Evolutionary conservation across 1,284 basidiomycete species (phyloP).

Genomic region (Ustilago bromivora): DNA sequence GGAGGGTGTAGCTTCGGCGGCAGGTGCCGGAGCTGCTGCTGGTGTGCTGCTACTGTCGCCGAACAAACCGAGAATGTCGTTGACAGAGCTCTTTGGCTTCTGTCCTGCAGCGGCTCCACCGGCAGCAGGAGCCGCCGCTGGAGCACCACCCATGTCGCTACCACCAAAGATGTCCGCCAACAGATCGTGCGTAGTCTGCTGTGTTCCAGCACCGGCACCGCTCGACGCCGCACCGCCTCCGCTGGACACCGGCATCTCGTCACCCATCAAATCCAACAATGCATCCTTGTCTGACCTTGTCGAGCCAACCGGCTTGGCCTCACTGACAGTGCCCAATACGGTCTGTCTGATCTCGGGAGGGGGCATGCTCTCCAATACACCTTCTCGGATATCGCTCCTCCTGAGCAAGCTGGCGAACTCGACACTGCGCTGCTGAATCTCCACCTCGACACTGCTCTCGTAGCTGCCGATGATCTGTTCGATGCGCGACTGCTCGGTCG

Average conservation of each 20-base stretch:
- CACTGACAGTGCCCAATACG: conserved; percentile 63
- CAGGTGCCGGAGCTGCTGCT: conserved; percentile 64
- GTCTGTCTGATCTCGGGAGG: conserved; percentile 84
- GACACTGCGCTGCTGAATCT: conserved; percentile 94
- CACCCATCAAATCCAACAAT: conserved; percentile 63
- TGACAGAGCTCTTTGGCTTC: conserved; percentile 75
- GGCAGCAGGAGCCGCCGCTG: conserved; percentile 67
- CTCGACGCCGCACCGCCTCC: conserved; percentile 15
- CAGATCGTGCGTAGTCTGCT: conserved; percentile 85
- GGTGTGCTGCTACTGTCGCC: conserved; percentile 71
- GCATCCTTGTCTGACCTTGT: conserved; percentile 61
- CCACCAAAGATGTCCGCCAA: conserved; percentile 93
- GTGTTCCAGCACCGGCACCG: conserved; percentile 11
- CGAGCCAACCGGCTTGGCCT: conserved; percentile 63
- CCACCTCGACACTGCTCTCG: conserved; percentile 86
- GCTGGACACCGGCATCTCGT: conserved; percentile 52
- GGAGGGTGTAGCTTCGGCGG: conserved; percentile 23
- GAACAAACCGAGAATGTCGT: conserved; percentile 93
- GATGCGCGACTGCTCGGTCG: conserved; percentile 79
- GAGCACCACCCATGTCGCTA: conserved; percentile 69
- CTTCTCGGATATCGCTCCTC: conserved; percentile 78
- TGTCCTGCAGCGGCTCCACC: conserved; percentile 38
- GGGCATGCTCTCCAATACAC: conserved; percentile 97
- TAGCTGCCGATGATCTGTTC: conserved; percentile 81
- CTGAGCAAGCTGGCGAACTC: conserved; percentile 89